Base-by-base conservation (phyloP, 805 yeast genomes). In the Metschnikowia reukaufii region DNA sequence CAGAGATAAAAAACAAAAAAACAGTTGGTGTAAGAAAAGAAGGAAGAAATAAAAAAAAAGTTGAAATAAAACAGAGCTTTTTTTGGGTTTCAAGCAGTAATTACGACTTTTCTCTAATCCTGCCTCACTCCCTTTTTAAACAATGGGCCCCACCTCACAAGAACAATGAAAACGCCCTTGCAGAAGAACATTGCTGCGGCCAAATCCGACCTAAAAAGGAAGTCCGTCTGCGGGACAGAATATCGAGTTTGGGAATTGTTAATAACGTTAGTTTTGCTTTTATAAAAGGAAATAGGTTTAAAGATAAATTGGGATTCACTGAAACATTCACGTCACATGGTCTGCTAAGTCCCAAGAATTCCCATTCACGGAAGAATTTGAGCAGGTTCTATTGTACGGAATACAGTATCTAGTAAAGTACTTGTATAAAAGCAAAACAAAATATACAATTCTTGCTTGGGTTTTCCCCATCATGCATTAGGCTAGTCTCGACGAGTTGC, bases 111-210 rank as follows among this genome's bases (percentile, higher is more conserved):
- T 25, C 29, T 25, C 12, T 25, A 9, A 25, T 25, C 29, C 29
- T 25, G 29, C 12, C 29, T 25, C 19, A 17, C 13, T 20, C 37
- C 20, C 12, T 13, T 16, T 34, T 19, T 3, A 7, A 18, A 34
- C n/a, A 18, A 34, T 34, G 23, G 21, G 20, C 37, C 37, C 20
- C 37, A 18, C 21, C 21, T n/a, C 37, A 13, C 9, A 20, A 34
- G 21, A 34, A 34, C 37, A 34, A 34, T 34, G 21, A 21, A 18
- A 20, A 16, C 5, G 9, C 12, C 18, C 37, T 34, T 34, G 37
- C 37, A 34, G 37, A 34, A 34, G 37, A 34, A 34, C n/a, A 13
- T 18, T 17, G 21, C 19, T 34, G 37, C 37, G 34, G 21, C 37
- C 20, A 16, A 8, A 12, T 9, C 23, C 20, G 20, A 21, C 37